phyloP scores from a whole-genome alignment of 129 eudicot species.

The Flaveria ramosissima region DNA sequence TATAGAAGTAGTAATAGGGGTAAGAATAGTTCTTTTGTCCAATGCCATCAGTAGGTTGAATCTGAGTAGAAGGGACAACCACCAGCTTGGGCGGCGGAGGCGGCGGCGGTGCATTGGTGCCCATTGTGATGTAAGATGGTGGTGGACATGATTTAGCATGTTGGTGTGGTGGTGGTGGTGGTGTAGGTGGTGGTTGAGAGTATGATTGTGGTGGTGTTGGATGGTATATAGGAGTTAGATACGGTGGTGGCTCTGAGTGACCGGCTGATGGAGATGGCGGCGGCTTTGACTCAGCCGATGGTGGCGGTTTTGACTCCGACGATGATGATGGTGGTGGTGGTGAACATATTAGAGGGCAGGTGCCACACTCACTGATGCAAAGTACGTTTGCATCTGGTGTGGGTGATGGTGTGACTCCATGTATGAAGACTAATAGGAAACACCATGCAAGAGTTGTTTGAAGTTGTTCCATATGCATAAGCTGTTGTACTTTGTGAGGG shows the following conservation, averaged over 20 bases:
- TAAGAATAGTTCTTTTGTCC: conserved; percentile 36
- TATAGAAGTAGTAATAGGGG: conserved; percentile 62
- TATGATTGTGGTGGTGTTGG: conserved; percentile 37
- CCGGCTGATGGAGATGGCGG: conserved; percentile 28
- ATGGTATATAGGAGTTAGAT: conserved; percentile 36
- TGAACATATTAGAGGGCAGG: conserved; percentile 78
- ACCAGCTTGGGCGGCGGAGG: conserved; percentile 35
- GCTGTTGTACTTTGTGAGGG: conserved; percentile 19
- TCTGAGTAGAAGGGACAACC: conserved; percentile 47
- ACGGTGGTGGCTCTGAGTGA: conserved; percentile 47
- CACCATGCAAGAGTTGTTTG: conserved; percentile 11
- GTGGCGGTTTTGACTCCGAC: conserved; percentile 16
- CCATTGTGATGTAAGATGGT: conserved; percentile 39
- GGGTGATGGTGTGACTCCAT: conserved; percentile 30
- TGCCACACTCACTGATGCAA: conserved; percentile 72
- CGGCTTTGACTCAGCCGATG: conserved; percentile 37
- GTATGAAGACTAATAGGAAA: conserved; percentile 28
- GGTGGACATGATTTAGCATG: conserved; percentile 45
- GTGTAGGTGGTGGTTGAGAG: conserved; percentile 19
- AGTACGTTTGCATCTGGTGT: conserved; percentile 39
- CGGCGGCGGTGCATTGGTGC: conserved; percentile 39
- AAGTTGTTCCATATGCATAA: conserved; percentile 33
- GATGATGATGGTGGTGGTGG: conserved; percentile 50
- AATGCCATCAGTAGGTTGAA: conserved; percentile 32
- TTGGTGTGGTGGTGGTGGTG: conserved; percentile 24